Evolutionary conservation across 177 flowering plant species (phyloP), one percentile per base, ranked within the genome.

Genomic region (Vitis hybrid): DNA sequence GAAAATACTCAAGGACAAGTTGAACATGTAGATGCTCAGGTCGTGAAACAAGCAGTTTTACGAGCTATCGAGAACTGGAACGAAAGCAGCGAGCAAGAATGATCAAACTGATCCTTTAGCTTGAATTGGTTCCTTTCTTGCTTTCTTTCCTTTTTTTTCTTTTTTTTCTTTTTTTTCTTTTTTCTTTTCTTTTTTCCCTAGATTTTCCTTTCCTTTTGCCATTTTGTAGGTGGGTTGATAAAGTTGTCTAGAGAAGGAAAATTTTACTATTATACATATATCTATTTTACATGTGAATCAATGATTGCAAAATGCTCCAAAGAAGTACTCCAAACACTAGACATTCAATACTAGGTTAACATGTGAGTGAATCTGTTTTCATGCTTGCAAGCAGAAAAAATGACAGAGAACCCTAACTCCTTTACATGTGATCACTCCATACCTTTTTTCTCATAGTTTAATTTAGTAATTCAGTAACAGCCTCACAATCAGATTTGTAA

Each of bases 11-110:
- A 39, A 6, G 83, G 69, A 64, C 68, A 73, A 55, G 83, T 55
- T 19, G 85, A 84, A 65, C 70, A 15, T 50, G 60, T 84, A 8
- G 83, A 84, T 81, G 88, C 84, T 10, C 87, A 87, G 56, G 80
- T 56, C 61, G 89, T 90, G 68, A 81, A 83, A 73, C 82, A 78
- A 72, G 85, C 85, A 60, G 85, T 90, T 64, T 59, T 75, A 61
- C 85, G 85, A 57, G 91, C 91, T 6, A 86, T 89, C 70, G 75
- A 70, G 75, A 80, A 80, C 71, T 85, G 88, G 85, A 86, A 60
- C 14, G 83, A 75, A 73, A 73, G 48, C 60, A 70, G 65, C 61
- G 83, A 80, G 10, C 76, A 83, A 67, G 66, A 68, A 51, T 51
- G 11, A 39, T 15, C 11, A 61, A 61, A 14, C 19, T 39, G 45